phyloP scores from a whole-genome alignment of 1,139 yeast species.

The Taphrina pruni region DNA sequence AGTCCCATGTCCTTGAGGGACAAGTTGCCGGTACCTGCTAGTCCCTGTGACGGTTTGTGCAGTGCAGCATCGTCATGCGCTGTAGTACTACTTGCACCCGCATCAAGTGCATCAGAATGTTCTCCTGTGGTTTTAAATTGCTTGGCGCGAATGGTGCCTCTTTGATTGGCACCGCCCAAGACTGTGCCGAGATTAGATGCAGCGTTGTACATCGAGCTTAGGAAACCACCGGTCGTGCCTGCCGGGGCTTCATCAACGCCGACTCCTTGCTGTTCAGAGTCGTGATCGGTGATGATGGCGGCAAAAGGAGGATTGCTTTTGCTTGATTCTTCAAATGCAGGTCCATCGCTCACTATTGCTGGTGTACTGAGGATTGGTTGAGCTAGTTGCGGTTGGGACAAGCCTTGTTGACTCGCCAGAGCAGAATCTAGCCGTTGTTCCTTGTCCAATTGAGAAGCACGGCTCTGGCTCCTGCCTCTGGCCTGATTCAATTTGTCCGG shows the following conservation, averaged over 20 bases:
- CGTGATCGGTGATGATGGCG: not conserved
- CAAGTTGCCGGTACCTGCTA: constrained; percentile 1
- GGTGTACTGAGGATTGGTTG: constrained; percentile 9
- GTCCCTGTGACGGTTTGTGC: not conserved
- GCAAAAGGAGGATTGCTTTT: not conserved
- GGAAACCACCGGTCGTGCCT: constrained; percentile 20
- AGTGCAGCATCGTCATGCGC: not conserved
- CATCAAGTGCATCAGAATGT: not conserved
- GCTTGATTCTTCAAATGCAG: not conserved
- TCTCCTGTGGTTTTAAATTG: not conserved
- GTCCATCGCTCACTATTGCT: not conserved
- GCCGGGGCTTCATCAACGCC: not conserved
- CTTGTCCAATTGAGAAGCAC: constrained; percentile 5
- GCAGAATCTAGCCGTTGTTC: constrained; percentile 9
- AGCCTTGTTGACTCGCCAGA: not conserved
- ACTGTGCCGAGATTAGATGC: constrained; percentile 25
- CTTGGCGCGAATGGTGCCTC: not conserved
- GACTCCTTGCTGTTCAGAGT: not conserved
- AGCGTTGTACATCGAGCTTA: constrained; percentile 16
- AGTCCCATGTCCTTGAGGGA: constrained; percentile 26
- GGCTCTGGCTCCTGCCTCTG: constrained; percentile 15
- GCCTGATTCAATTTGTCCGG: not conserved
- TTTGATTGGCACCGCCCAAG: constrained; percentile 7
- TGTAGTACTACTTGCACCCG: not conserved
- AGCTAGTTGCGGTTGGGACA: constrained; percentile 15